Evolutionary conservation across 257 asterid genomes (phyloP), one percentile per base, ranked within the genome.

Genomic region (Perilla frutescens): DNA sequence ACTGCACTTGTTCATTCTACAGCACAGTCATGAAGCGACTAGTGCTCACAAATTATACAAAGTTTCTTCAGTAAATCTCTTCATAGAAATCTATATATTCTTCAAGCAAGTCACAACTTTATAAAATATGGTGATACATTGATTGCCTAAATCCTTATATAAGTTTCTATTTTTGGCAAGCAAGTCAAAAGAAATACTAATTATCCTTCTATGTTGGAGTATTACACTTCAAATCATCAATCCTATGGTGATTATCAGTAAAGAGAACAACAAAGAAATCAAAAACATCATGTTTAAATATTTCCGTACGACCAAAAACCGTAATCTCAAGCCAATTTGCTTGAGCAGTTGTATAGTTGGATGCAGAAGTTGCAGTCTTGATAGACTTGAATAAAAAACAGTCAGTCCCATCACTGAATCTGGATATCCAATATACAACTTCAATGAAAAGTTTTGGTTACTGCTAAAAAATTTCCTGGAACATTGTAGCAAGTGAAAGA

Each of bases 181-280:
- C 53, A 29, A 44, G 11, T 57, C 44, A 44, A 5, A 43, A 34
- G 37, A 41, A 43, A 40, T 41, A 14, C 68, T 14, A 40, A 70
- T 70, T 58, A 26, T 29, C 41, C 75, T 57, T 70, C 67, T 57
- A 44, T 13, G 32, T 43, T 57, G 39, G 47, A 44, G 75, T 43
- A 29, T 6, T 44, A 40, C 15, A 44, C 37, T 47, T 57, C 40
- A 70, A 68, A 54, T 69, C 8, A 69, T 54, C 37, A 20, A 13
- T 69, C n/a, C 43, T 54, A 39, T 37, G n/a, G 47, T 54, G 8
- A 39, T 50, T 58, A 49, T 48, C 12, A 48, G 45, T 51, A 41
- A 36, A 68, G 53, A 39, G 9, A 7, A 11, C 20, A 68, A 34
- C 63, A 37, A 54, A 54, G 40, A 41, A 14, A 68, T 68, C 20